A percentile compares a stretch with the other conserved stretches of the same genome.
These are phyloP conservation scores for Sporothrix dimorphospora DNA, from an alignment of 2,329 filamentous ascomycete species.

Conservation along the genomic window DNA sequence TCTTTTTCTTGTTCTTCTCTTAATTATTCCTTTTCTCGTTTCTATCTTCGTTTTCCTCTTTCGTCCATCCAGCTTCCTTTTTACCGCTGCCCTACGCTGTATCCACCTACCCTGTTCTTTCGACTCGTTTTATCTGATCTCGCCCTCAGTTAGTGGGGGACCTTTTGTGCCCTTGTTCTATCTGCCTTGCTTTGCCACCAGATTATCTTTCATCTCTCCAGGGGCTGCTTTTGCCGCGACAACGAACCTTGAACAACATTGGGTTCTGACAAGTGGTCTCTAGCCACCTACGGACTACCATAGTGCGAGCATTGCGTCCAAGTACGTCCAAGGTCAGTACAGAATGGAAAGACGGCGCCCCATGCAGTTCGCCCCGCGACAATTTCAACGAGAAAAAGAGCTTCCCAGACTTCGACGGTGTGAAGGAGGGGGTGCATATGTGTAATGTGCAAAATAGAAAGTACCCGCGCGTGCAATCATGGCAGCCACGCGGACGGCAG, in stretches of 20 bases:
- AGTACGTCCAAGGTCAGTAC: too few relatives aligned
- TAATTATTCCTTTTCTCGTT: neutral
- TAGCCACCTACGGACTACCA: neutral
- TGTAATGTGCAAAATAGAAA: neutral
- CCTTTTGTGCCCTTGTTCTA: neutral
- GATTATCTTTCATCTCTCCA: conserved; percentile 8
- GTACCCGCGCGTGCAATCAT: neutral
- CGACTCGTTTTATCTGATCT: neutral
- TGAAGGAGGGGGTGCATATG: neutral
- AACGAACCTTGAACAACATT: neutral
- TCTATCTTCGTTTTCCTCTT: neutral
- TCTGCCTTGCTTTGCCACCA: conserved; percentile 3
- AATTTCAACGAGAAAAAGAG: conserved; percentile 11
- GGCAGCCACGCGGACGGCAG: neutral
- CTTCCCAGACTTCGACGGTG: neutral
- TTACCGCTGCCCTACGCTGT: too few relatives aligned
- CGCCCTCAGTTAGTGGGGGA: neutral
- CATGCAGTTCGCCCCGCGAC: neutral
- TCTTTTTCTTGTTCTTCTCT: neutral
- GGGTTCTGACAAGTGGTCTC: neutral
- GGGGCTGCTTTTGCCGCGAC: neutral
- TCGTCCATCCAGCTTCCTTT: neutral
- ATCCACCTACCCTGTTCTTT: neutral
- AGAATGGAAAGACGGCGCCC: too few relatives aligned
- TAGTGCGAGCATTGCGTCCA: neutral